A percentile compares a stretch with the other conserved stretches of the same genome.
phyloP scores from a whole-genome alignment of 2,329 filamentous ascomycete genomes.

The Pseudogymnoascus sp. region DNA sequence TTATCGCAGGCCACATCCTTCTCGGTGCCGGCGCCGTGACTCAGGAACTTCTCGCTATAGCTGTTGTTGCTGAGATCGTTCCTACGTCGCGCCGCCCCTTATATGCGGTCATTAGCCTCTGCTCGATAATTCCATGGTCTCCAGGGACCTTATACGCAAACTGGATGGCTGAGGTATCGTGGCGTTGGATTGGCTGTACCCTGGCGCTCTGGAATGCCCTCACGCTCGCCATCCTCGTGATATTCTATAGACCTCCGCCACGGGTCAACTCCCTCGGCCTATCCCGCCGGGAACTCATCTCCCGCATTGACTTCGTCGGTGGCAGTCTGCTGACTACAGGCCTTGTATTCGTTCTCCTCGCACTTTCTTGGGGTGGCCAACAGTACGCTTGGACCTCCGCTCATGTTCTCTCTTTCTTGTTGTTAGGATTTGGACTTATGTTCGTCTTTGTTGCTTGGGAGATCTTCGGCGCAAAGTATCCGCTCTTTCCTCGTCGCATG shows the following conservation, averaged over 20 bases:
- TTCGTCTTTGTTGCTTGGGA: slow-evolving; percentile 22
- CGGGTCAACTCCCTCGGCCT: slow-evolving; percentile 34
- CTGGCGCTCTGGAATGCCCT: slow-evolving; percentile 36
- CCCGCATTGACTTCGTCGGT: slow-evolving; percentile 43
- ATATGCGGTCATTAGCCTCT: slow-evolving; percentile 8
- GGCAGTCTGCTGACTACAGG: slow-evolving; percentile 41
- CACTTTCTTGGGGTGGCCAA: slow-evolving; percentile 40
- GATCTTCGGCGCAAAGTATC: slow-evolving; percentile 11
- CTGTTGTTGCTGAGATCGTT: slow-evolving; percentile 13
- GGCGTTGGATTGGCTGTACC: slow-evolving; percentile 36
- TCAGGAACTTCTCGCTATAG: slow-evolving; percentile 11
- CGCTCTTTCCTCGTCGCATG: slow-evolving; percentile 29
- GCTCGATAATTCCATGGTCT: slow-evolving; percentile 10
- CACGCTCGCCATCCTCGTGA: slow-evolving; percentile 34
- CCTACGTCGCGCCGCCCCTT: slow-evolving; percentile 11
- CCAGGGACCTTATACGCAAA: slow-evolving; percentile 13
- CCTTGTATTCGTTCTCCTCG: slow-evolving; percentile 40
- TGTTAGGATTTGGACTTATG: slow-evolving; percentile 18
- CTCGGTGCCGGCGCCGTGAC: slow-evolving; percentile 12
- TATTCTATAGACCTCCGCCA: slow-evolving; percentile 40
- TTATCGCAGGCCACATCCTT: slow-evolving; percentile 13
- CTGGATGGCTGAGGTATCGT: slow-evolving; percentile 32
- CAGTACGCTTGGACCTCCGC: slow-evolving; percentile 34
- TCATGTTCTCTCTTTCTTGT: slow-evolving; percentile 17
- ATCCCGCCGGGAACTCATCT: slow-evolving; percentile 33